phyloP scores from a whole-genome alignment of 2,329 filamentous ascomycete genomes.

The Alternaria solani region DNA sequence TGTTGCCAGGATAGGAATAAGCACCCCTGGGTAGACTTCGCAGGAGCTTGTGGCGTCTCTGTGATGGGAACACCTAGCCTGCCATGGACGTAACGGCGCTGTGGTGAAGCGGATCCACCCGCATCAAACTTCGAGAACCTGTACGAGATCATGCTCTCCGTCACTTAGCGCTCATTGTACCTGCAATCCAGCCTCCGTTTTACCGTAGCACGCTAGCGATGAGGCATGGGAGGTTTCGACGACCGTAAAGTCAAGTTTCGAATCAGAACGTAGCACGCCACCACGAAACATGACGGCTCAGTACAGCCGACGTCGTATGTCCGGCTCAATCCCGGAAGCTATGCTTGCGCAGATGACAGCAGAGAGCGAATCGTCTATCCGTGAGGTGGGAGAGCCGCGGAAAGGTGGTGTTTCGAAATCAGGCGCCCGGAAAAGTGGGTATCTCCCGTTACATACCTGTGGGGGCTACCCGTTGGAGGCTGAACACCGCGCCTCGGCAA shows the following conservation, averaged over 20 bases:
- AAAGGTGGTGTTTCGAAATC: conserved; percentile 27
- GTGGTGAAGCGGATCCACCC: conserved; percentile 30
- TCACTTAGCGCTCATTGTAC: conserved; percentile 8
- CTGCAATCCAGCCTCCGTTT: conserved; percentile 3
- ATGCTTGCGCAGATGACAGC: background rate
- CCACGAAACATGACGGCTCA: conserved; percentile 30
- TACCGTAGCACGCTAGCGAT: conserved; percentile 15
- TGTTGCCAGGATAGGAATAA: conserved; percentile 17
- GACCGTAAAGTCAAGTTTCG: conserved; percentile 33
- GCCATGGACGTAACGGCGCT: conserved; percentile 15
- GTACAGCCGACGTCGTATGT: conserved; percentile 16
- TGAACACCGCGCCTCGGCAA: conserved; percentile 13
- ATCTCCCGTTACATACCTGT: conserved; percentile 22
- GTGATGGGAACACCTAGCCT: conserved; percentile 17
- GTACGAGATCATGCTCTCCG: conserved; percentile 7
- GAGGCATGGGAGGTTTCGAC: conserved; percentile 31
- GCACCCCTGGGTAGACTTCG: conserved; percentile 7
- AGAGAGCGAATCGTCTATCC: background rate
- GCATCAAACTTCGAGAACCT: conserved; percentile 26
- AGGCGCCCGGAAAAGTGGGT: conserved; percentile 25
- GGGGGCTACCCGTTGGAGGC: conserved; percentile 16
- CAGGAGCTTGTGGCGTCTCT: conserved; percentile 10
- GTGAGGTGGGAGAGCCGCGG: conserved; percentile 17
- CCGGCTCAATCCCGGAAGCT: conserved; percentile 17
- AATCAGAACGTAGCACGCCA: conserved; percentile 29